These are phyloP conservation scores for Ogataea haglerorum DNA, from an alignment of 805 yeast genomes.

Conservation along the genomic window DNA sequence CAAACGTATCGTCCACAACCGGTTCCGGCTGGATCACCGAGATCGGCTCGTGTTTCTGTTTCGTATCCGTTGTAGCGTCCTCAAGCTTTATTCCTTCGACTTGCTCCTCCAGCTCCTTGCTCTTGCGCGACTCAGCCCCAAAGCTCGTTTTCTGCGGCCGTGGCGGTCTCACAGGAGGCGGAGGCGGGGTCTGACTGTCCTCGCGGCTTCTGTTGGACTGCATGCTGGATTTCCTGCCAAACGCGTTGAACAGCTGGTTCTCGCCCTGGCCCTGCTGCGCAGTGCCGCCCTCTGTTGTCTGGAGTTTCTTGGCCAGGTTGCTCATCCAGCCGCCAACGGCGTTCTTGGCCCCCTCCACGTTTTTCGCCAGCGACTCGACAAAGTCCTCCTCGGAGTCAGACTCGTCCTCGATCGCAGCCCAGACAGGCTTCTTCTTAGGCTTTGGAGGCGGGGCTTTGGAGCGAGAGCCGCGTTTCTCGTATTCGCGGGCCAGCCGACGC, in stretches of 20 bases:
- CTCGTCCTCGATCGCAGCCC: constrained; percentile 20
- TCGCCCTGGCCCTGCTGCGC: constrained; percentile 20
- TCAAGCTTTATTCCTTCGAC: constrained; percentile 20
- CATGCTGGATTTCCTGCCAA: constrained; percentile 20
- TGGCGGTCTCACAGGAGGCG: constrained; percentile 2
- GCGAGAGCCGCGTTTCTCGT: constrained; percentile 23
- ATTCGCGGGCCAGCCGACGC: constrained; percentile 69
- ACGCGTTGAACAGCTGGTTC: constrained; percentile 31
- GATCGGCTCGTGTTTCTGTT: constrained; percentile 32
- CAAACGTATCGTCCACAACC: constrained; percentile 44
- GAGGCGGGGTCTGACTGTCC: constrained; percentile 3
- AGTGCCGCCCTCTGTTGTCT: constrained; percentile 20
- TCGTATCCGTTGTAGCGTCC: constrained; percentile 18
- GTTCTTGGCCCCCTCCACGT: constrained; percentile 75
- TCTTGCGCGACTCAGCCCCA: constrained; percentile 18
- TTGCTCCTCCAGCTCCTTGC: constrained; percentile 21
- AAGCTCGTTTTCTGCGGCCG: constrained; percentile 16
- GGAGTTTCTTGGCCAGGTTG: constrained; percentile 53
- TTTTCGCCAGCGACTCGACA: constrained; percentile 63
- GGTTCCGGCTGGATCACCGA: constrained; percentile 39
- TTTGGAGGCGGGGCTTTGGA: constrained; percentile 19
- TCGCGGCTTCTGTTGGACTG: background rate
- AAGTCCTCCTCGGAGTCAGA: constrained; percentile 44
- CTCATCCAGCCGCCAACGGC: constrained; percentile 78
- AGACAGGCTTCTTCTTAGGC: constrained; percentile 28